A percentile compares a stretch with the other conserved stretches of the same genome.
Conservation (phyloP, 2,329 filamentous ascomycete species). For the Elsinoe australis region DNA sequence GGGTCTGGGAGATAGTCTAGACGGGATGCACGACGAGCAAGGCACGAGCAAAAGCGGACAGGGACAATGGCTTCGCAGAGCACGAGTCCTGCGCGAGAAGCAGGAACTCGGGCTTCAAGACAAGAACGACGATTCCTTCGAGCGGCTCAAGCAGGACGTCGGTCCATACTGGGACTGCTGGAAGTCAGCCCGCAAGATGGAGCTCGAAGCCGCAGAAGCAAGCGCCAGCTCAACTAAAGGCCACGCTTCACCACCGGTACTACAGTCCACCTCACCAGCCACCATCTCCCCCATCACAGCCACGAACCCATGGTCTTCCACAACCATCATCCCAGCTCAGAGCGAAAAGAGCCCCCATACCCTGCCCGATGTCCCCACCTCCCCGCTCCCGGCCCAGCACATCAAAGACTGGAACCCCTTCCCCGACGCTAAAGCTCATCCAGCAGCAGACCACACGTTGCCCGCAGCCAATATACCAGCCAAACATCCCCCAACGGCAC, state of each 20-base stretch:
- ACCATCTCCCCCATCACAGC: slow-evolving; percentile 2
- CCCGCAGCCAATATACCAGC: too few species aligned
- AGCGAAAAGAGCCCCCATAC: background rate
- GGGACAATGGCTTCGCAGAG: background rate
- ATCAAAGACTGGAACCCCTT: background rate
- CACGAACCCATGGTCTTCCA: background rate
- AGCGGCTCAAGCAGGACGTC: slow-evolving; percentile 28
- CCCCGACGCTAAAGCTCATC: background rate
- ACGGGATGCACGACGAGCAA: background rate
- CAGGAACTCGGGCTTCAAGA: slow-evolving; percentile 27
- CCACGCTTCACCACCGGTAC: too few species aligned
- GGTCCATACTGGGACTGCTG: slow-evolving; percentile 27
- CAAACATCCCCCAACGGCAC: background rate
- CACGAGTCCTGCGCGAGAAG: slow-evolving; percentile 23
- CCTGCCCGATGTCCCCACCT: background rate
- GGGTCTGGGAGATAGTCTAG: background rate
- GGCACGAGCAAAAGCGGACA: slow-evolving; percentile 3
- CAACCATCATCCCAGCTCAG: background rate
- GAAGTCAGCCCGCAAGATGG: slow-evolving; percentile 25
- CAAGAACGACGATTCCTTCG: slow-evolving; percentile 26
- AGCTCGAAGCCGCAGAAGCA: slow-evolving; percentile 23
- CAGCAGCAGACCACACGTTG: too few species aligned
- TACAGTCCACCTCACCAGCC: too few species aligned
- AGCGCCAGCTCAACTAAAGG: background rate
- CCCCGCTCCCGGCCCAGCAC: background rate